A percentile compares a stretch with the other conserved stretches of the same genome.
Conservation (phyloP, 2,329 filamentous ascomycete genomes). For the Aspergillus sp. region DNA sequence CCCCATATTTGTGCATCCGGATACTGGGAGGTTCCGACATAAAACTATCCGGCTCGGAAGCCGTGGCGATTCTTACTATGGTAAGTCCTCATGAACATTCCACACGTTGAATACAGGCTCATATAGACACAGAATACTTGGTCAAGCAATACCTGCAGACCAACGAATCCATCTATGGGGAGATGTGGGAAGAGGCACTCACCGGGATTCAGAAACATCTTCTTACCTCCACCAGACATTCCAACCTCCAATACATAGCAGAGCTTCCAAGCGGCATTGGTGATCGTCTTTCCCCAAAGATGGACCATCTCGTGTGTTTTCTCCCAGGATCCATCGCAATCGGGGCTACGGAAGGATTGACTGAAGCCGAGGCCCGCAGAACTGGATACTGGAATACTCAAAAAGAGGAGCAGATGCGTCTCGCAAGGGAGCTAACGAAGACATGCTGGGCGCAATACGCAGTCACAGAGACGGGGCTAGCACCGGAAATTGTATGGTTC, state of each 20-base stretch:
- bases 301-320: slow-evolving; percentile 96
- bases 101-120: neutral
- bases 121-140: slow-evolving; percentile 67
- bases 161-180: slow-evolving; percentile 76
- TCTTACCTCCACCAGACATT: slow-evolving; percentile 77
- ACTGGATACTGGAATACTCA: slow-evolving; percentile 69
- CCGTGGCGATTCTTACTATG: slow-evolving; percentile 91
- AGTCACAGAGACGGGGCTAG: slow-evolving; percentile 79
- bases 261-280: slow-evolving; percentile 75
- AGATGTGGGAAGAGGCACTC: slow-evolving; percentile 87
- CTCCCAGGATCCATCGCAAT: slow-evolving; percentile 91
- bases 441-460: slow-evolving; percentile 98
- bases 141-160: slow-evolving; percentile 97
- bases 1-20: slow-evolving; percentile 83
- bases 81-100: slow-evolving; percentile 22
- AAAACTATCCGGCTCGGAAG: slow-evolving; percentile 86
- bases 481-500: slow-evolving; percentile 89
- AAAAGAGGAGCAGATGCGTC: slow-evolving; percentile 79
- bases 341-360: slow-evolving; percentile 73
- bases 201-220: slow-evolving; percentile 83
- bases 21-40: slow-evolving; percentile 73
- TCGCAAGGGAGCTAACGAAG: slow-evolving; percentile 85
- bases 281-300: slow-evolving; percentile 72
- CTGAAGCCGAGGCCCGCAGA: slow-evolving; percentile 71
- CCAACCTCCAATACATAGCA: slow-evolving; percentile 78